Base-by-base conservation (phyloP, 75 land plant species). In the Ceratopteris richardii region DNA sequence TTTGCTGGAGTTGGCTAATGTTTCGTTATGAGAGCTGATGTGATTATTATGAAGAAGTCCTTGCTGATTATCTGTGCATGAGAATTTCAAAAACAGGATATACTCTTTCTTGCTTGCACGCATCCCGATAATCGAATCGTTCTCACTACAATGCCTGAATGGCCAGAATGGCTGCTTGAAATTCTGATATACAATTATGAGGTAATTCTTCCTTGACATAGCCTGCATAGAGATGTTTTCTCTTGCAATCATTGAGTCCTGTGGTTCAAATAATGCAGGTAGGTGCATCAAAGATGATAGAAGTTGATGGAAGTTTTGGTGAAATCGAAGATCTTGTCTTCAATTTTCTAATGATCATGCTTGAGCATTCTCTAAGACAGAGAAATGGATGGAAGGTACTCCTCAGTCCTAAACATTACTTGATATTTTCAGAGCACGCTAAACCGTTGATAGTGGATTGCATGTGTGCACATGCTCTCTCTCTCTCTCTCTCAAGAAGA, bases 151-250 rank as follows among this genome's bases (percentile, higher is more conserved):
- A 94, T 94, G 98, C 85, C 86, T 26, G 96, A 90, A 64, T 94
- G 98, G 98, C 98, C 98, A 31, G 98, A 94, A 54, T 94, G 98
- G 98, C 75, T 94, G 30, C 66, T 94, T 53, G 98, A 94, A 64
- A 73, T 90, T 54, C 83, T 94, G 37, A 81, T 94, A 16, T 80
- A 91, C 18, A 83, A 86, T 51, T 77, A 79, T 76, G 96, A 94
- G 85, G 98, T 94, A 48, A 61, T 25, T 25, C 14, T 52, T 9
- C 9, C 9, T 33, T 33, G 7, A 24, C 23, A 14, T 52, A 3
- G 4, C 25, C 25, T 52, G 16, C 54, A 3, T 26, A 9, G 4
- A 24, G 1, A 3, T 26, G 14, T 24, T 52, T 26, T 1, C 2
- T 4, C 5, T 17, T 5, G n/a, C 2, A 46, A 2, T 46, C 14